Evolutionary conservation across 2,329 filamentous ascomycete species (phyloP), one percentile per base, ranked within the genome.

Genomic region (Aspergillus pseudonomiae): DNA sequence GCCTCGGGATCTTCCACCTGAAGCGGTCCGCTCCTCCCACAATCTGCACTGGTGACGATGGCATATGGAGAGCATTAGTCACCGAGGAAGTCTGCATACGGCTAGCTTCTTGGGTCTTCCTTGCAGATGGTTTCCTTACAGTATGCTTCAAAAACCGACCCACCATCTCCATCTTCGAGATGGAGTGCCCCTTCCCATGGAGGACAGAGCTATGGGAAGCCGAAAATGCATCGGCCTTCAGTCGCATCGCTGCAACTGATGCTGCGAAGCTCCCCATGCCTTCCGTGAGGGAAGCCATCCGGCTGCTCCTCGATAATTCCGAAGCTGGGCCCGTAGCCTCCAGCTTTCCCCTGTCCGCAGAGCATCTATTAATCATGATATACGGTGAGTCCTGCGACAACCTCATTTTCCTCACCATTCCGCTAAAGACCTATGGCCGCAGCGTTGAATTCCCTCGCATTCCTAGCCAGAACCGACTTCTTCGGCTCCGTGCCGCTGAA

Each of bases 121-220:
- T 75, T 19, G 73, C 73, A 0, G 73, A 75, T 36, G 73, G 73
- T 9, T 75, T 75, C 14, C 68, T 75, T 19, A 75, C 73, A 1
- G 72, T 75, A 7, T 75, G 73, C 54, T 75, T 75, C 61, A 75
- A 74, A 6, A 75, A 74, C 21, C 69, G 74, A 36, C 73, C 73
- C 3, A 66, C 68, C 21, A 45, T 75, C 28, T 74, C 73, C 1
- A 68, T 72, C 0, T 75, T 75, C 34, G 73, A 75, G 50, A 71
- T 75, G 70, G 66, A 74, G 32, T 75, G 73, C 39, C 64, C 73
- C 39, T 73, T 75, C 21, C 71, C 73, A 0, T 75, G 73, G 73
- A 71, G 65, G 19, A 69, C 73, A 4, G 70, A 70, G 45, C 30
- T 75, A 55, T 75, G 73, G 63, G 73, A 75, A 55, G 72, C 73